phyloP scores from a whole-genome alignment of 768 basidiomycete species.

The Steccherinum ochraceum region DNA sequence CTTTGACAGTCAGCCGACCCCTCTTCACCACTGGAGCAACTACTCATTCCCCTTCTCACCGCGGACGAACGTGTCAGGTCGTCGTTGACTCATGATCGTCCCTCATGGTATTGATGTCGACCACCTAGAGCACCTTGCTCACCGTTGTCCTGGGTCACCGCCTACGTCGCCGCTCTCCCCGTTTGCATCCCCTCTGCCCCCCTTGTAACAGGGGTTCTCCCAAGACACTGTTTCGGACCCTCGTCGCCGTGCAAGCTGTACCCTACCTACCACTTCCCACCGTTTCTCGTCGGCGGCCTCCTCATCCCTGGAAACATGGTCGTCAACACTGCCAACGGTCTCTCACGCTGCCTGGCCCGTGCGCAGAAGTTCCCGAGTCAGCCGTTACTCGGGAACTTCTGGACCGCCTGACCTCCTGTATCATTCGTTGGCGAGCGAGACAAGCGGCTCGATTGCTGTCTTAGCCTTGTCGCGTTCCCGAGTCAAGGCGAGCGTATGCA shows the following conservation, averaged over 20 bases:
- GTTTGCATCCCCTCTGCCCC: background rate
- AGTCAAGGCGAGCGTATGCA: too few relatives aligned
- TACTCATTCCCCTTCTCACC: too few relatives aligned
- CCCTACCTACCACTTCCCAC: background rate
- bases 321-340: background rate
- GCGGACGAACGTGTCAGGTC: too few relatives aligned
- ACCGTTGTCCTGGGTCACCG: background rate
- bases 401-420: background rate
- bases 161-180: background rate
- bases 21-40: too few relatives aligned
- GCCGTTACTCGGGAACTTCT: background rate
- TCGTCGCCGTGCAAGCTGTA: background rate
- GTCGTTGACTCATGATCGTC: too few relatives aligned
- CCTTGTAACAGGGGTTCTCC: background rate
- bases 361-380: background rate
- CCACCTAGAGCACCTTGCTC: too few relatives aligned
- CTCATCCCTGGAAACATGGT: background rate
- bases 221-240: background rate
- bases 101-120: background rate
- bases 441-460: too few relatives aligned
- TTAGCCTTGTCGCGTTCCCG: too few relatives aligned
- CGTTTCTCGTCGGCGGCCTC: background rate
- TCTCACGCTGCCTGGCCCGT: background rate
- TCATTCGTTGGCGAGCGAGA: too few relatives aligned
- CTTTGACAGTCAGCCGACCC: too few relatives aligned